Evolutionary conservation across 1,284 basidiomycete species (phyloP), one percentile per base, ranked within the genome.

Genomic region (Cryptococcus sp.): DNA sequence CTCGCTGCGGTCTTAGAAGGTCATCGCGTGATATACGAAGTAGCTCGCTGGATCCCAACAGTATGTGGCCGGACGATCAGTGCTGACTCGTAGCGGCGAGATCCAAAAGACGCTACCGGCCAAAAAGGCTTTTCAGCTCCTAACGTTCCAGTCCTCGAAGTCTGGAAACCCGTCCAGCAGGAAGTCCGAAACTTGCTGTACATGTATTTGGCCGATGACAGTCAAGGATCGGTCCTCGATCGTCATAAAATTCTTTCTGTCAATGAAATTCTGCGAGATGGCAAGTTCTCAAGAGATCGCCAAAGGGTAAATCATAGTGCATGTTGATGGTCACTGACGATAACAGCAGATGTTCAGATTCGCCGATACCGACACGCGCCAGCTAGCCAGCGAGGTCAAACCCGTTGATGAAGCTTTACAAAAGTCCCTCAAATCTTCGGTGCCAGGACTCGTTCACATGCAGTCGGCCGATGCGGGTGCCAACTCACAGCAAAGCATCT

Each of bases 1-100:
- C 74, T 99, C 48, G 87, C 93, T 64, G 96, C 96, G 19, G 88
- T 98, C n/a, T 81, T 89, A 32, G 93, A 98, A 72, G 90, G 92
- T 9, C 80, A 98, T 60, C 80, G 93, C 45, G 87, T 97, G 2
- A 82, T 96, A 1, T 92, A 88, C 66, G 96, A 98, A 72, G 88
- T 98, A 1, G 81, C 88, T 1, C 86, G 84, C 64, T 83, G 90
- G 55, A 90, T 96, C 55, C 86, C 87, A 61, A 86, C 86, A 56
- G 91, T 93, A 64, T 74, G 85, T 78, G 4, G 28, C 28, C 28
- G 21, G 3, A 24, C 34, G 13, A 25, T 16, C 13, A 19, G 22
- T n/a, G 23, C n/a, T 7, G 36, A 42, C 28, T 23, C 21, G 45
- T 24, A 93, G 90, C 80, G 91, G 57, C 82, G 87, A 60, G 87